These are phyloP conservation scores for Saposhnikovia divaricata DNA, from an alignment of 129 eudicot genomes.

Conservation along the genomic window DNA sequence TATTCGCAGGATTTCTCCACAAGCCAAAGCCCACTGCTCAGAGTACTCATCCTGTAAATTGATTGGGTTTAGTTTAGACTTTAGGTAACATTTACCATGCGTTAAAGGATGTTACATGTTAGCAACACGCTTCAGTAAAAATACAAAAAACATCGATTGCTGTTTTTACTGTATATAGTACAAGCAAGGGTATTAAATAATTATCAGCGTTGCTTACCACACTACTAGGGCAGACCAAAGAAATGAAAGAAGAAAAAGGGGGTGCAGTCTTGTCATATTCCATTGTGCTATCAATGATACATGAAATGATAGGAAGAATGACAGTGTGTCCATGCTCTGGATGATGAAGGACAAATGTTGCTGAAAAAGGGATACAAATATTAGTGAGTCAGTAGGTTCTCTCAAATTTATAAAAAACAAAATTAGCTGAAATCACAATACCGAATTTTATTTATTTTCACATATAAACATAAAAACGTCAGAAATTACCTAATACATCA, in stretches of 20 bases:
- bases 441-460: neutral
- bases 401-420: constrained; percentile 1
- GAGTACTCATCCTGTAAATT: constrained; percentile 82
- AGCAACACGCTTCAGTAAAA: neutral
- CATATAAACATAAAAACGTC: neutral
- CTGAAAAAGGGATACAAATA: constrained; percentile 34
- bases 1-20: constrained; percentile 88
- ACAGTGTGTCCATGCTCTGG: constrained; percentile 98
- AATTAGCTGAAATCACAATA: neutral
- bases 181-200: neutral
- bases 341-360: constrained; percentile 92
- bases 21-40: constrained; percentile 97
- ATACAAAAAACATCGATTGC: neutral
- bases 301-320: constrained; percentile 79
- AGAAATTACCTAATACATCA: constrained; percentile 76
- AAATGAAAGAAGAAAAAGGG: constrained; percentile 88
- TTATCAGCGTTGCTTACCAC: constrained; percentile 41
- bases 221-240: constrained; percentile 65
- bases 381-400: constrained; percentile 5
- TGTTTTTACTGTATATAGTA: neutral
- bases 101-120: neutral
- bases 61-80: neutral
- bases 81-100: neutral
- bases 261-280: constrained; percentile 71
- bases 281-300: constrained; percentile 75